phyloP scores from a whole-genome alignment of 805 yeast genomes.

The Lachancea dasiensis region DNA sequence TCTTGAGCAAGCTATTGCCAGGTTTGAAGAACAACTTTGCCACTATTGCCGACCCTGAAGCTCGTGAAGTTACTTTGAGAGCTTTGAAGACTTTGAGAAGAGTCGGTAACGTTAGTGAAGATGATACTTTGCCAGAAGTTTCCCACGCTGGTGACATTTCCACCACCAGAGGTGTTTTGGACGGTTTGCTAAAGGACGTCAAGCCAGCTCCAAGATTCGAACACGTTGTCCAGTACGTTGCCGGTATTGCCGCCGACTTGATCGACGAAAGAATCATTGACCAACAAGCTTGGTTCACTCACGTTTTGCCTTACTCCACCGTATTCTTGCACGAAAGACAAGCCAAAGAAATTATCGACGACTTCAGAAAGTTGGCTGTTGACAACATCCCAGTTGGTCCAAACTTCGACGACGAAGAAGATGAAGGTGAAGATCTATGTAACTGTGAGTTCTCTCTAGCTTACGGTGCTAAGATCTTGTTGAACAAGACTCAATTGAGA shows the following conservation, averaged over 20 bases:
- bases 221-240: slow-evolving; percentile 71
- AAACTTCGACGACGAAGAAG: slow-evolving; percentile 92
- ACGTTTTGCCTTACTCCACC: slow-evolving; percentile 90
- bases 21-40: slow-evolving; percentile 89
- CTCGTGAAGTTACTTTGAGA: slow-evolving; percentile 96
- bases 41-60: slow-evolving; percentile 99
- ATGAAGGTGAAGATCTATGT: slow-evolving; percentile 99
- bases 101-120: slow-evolving; percentile 94
- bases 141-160: slow-evolving; percentile 97
- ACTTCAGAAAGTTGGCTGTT: slow-evolving; percentile 91
- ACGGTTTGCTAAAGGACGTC: slow-evolving; percentile 61
- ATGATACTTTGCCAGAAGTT: slow-evolving; percentile 90
- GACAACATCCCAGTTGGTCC: slow-evolving; percentile 98
- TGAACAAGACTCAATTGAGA: slow-evolving; percentile 98
- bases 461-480: slow-evolving; percentile 99
- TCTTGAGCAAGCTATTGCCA: slow-evolving; percentile 92
- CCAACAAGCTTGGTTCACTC: slow-evolving; percentile 84
- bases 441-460: slow-evolving; percentile 99
- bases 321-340: slow-evolving; percentile 90
- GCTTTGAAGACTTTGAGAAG: slow-evolving; percentile 96
- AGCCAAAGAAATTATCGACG: slow-evolving; percentile 86
- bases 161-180: slow-evolving; percentile 80
- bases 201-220: slow-evolving; percentile 74
- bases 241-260: slow-evolving; percentile 97
- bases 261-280: slow-evolving; percentile 96